phyloP scores from a whole-genome alignment of 2,329 filamentous ascomycete genomes.

The Aspergillus flavus region DNA sequence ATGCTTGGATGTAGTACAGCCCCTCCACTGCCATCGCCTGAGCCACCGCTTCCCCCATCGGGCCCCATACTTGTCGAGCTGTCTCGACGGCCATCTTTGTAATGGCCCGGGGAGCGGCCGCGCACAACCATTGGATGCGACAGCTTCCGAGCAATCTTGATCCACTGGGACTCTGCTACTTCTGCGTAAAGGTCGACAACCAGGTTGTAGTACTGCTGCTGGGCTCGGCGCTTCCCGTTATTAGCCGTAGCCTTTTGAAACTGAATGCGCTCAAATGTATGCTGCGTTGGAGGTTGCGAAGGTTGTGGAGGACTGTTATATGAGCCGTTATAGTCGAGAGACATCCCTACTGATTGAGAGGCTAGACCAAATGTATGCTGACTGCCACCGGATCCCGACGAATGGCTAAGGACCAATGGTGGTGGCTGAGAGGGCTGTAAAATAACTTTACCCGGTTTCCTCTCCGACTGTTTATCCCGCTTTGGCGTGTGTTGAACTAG shows the following conservation, averaged over 20 bases:
- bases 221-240: constrained; percentile 86
- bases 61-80: constrained; percentile 73
- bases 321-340: constrained; percentile 38
- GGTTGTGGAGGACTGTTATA: constrained; percentile 34
- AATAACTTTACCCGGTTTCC: constrained; percentile 69
- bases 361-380: constrained; percentile 30
- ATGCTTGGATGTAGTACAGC: constrained; percentile 34
- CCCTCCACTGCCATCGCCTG: constrained; percentile 34
- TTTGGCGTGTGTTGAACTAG: constrained; percentile 91
- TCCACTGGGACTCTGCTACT: constrained; percentile 62
- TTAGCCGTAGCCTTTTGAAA: constrained; percentile 94
- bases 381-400: constrained; percentile 23
- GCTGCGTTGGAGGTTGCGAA: constrained; percentile 47
- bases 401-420: constrained; percentile 36
- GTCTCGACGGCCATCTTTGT: constrained; percentile 69
- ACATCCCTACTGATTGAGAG: constrained; percentile 30
- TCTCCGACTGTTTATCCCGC: constrained; percentile 81
- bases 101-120: constrained; percentile 79
- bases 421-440: constrained; percentile 68
- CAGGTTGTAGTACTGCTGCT: constrained; percentile 92
- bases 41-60: constrained; percentile 59
- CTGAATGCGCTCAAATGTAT: constrained; percentile 84
- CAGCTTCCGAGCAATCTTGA: constrained; percentile 71
- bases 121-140: constrained; percentile 86
- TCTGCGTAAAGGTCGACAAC: constrained; percentile 81